phyloP scores from a whole-genome alignment of 2,329 filamentous ascomycete species.

The Coniochaeta prunicola region DNA sequence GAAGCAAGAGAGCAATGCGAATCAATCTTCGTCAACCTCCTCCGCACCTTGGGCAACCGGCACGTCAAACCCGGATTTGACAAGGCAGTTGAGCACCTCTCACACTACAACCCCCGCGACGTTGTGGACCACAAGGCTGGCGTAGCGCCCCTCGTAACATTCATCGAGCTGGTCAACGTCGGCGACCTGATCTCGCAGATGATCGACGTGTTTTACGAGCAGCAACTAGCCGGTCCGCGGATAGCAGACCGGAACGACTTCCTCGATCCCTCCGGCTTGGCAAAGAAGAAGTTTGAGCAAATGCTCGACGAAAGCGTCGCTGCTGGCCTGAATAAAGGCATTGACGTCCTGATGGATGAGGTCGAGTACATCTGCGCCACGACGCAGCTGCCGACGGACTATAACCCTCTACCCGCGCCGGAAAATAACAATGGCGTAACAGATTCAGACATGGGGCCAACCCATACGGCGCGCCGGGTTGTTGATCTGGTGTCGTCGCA shows the following conservation, averaged over 20 bases:
- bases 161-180: conserved; percentile 95
- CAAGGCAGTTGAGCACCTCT: conserved; percentile 84
- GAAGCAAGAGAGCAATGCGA: conserved; percentile 85
- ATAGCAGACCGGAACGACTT: conserved; percentile 93
- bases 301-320: conserved; percentile 97
- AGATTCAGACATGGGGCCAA: conserved; percentile 60
- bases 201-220: conserved; percentile 97
- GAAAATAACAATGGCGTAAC: conserved; percentile 31
- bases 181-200: conserved; percentile 97
- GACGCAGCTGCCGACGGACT: conserved; percentile 79
- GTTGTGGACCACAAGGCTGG: conserved; percentile 64
- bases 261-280: conserved; percentile 80
- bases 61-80: conserved; percentile 93
- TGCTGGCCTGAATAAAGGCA: conserved; percentile 92
- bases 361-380: conserved; percentile 93
- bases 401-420: conserved; percentile 58
- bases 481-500: conserved; percentile 82
- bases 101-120: conserved; percentile 83
- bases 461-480: conserved; percentile 68
- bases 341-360: conserved; percentile 97
- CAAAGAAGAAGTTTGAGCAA: conserved; percentile 98
- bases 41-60: conserved; percentile 75
- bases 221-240: conserved; percentile 77
- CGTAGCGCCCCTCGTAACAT: conserved; percentile 87
- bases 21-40: conserved; percentile 75